Base-by-base conservation (phyloP, 805 yeast genomes). In the Crinitomyces ghanaensis region DNA sequence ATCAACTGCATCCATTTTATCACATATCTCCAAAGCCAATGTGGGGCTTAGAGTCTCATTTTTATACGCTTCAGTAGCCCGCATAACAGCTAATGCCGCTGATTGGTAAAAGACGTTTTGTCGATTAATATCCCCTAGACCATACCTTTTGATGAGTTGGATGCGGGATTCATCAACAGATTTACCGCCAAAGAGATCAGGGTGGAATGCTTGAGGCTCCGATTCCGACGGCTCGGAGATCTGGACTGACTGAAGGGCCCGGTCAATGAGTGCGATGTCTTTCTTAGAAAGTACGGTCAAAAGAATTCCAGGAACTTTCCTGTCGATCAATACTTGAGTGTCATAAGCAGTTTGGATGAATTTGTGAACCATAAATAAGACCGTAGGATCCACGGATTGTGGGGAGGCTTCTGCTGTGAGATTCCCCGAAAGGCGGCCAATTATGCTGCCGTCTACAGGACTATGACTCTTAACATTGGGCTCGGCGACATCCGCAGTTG, bases 71-170 rank as follows among this genome's bases (percentile, higher is more conserved):
- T 26, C 26, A 28, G 33, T 11, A 13, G 28, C 19, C 19, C 42
- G 27, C 12, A 44, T 16, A 9, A 33, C 15, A 3, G 36, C 14
- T 12, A 39, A 26, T n/a, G 38, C 43, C 5, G 35, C 33, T 6
- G 49, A 42, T 12, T 29, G 30, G 4, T 43, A 28, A 9, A 28
- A 36, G 9, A 21, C 25, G 18, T 46, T 46, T 19, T 28, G 29
- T 8, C 25, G 27, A 14, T 37, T 37, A 23, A 45, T 20, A 19
- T 46, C 50, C 1, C 43, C 37, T 1, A 45, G 33, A 6, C 49
- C 44, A 28, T 31, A 46, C 5, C 47, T 30, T 25, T 34, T 40
- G 6, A 39, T 19, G 6, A 45, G 37, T 3, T 12, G 20, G n/a
- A 12, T 29, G n/a, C 34, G 27, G 13, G 13, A 15, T 4, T 14